These are phyloP conservation scores for Chaetomium globosum DNA, from an alignment of 2,329 filamentous ascomycete species.

Conservation along the genomic window DNA sequence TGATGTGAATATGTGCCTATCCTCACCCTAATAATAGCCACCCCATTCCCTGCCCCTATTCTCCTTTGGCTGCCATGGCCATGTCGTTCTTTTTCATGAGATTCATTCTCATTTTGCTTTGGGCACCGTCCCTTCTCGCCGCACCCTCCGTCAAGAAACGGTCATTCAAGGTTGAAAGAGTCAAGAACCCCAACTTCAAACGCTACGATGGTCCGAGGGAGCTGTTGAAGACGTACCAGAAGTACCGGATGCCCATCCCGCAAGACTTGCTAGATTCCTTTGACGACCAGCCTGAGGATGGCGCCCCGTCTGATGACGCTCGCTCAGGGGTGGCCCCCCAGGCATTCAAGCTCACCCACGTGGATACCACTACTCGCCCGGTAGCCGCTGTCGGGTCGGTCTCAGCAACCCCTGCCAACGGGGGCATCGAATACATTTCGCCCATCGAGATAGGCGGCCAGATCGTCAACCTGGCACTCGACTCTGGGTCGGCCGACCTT, in stretches of 20 bases:
- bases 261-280: slow-evolving; percentile 47
- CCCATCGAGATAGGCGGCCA: slow-evolving; percentile 72
- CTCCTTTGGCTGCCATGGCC: not conserved
- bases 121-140: slow-evolving; percentile 52
- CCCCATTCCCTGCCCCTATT: not conserved
- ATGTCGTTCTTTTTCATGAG: slow-evolving; percentile 23
- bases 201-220: slow-evolving; percentile 60
- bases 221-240: slow-evolving; percentile 67
- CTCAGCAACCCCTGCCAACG: slow-evolving; percentile 63
- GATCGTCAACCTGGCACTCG: slow-evolving; percentile 69
- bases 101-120: slow-evolving; percentile 40
- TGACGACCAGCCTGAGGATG: slow-evolving; percentile 9
- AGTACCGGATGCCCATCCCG: slow-evolving; percentile 62
- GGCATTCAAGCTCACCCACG: not conserved
- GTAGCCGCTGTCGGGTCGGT: slow-evolving; percentile 57
- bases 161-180: slow-evolving; percentile 64
- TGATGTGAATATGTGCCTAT: not conserved
- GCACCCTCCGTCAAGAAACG: slow-evolving; percentile 53
- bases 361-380: slow-evolving; percentile 23
- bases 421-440: slow-evolving; percentile 70
- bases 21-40: not conserved
- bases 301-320: slow-evolving; percentile 19
- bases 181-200: slow-evolving; percentile 58
- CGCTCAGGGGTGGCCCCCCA: slow-evolving; percentile 29
- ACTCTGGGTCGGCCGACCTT: slow-evolving; percentile 75